phyloP scores from a whole-genome alignment of 176 grass and related monocot genomes.

The Aegilops tauschii region DNA sequence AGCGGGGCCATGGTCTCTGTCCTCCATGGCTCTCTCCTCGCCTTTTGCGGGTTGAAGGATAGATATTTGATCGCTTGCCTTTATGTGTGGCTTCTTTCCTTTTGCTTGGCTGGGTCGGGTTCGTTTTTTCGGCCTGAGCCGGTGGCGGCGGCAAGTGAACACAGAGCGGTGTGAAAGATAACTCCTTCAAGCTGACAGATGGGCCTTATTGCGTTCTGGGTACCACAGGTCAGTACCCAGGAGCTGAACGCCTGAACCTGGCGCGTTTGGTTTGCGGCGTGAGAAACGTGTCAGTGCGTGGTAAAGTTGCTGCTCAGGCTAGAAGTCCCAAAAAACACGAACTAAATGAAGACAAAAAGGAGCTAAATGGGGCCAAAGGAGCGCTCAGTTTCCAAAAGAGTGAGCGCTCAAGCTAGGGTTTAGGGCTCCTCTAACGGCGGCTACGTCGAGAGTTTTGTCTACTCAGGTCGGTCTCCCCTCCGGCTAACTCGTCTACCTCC shows the following conservation, averaged over 20 bases:
- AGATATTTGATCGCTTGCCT: constrained; percentile 6
- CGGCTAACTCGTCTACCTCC: too few species aligned
- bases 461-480: too few species aligned
- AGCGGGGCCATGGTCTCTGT: constrained; percentile 12
- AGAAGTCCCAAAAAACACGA: background rate
- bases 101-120: constrained; percentile 9
- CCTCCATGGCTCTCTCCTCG: constrained; percentile 21
- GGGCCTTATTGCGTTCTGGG: accelerated
- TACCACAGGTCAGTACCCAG: background rate
- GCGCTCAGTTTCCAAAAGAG: too few species aligned
- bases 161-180: background rate
- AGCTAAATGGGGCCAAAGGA: too few species aligned
- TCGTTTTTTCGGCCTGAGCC: background rate
- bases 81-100: background rate
- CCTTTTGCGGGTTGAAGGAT: background rate
- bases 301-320: background rate
- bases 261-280: background rate
- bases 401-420: too few species aligned
- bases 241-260: background rate
- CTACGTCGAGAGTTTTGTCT: too few species aligned
- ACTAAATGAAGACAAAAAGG: too few species aligned
- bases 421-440: too few species aligned
- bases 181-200: background rate
- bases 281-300: background rate
- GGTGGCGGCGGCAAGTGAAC: constrained; percentile 12